Percentiles rank a stretch among this genome's conserved stretches.
Conservation (phyloP, 1,139 yeast species). For the Taphrina betulina region DNA sequence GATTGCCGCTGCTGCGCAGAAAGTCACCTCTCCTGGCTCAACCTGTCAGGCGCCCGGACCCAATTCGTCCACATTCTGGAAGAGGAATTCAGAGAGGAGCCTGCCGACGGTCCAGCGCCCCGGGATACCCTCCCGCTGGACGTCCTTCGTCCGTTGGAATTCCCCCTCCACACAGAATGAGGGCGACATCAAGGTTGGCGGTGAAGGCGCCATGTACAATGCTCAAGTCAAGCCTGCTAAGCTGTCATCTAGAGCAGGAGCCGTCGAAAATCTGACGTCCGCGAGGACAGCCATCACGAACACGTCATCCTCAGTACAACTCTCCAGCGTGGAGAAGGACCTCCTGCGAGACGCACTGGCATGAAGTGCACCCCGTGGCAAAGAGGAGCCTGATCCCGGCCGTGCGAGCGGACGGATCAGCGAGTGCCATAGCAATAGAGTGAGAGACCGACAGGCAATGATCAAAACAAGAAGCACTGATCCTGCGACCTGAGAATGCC, state of each 20-base stretch:
- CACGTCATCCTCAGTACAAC: background rate
- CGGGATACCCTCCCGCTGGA: constrained; percentile 2
- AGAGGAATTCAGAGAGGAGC: background rate
- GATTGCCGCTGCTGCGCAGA: constrained; percentile 27
- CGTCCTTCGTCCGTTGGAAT: constrained; percentile 8
- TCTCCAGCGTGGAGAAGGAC: constrained; percentile 11
- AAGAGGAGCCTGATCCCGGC: too few relatives aligned
- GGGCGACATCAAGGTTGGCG: background rate
- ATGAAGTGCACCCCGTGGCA: too few relatives aligned
- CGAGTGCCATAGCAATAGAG: too few relatives aligned
- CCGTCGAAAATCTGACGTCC: too few relatives aligned
- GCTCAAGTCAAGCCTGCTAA: too few relatives aligned
- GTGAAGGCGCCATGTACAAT: background rate
- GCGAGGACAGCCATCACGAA: background rate
- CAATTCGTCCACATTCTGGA: constrained; percentile 11
- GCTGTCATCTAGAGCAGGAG: too few relatives aligned
- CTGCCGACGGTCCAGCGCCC: background rate
- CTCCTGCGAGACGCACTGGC: constrained; percentile 26
- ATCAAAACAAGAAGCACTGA: too few relatives aligned
- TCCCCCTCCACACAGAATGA: too few relatives aligned
- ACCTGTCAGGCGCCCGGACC: background rate
- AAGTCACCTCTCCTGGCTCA: background rate
- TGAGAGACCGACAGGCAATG: too few relatives aligned
- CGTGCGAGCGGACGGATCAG: too few relatives aligned
- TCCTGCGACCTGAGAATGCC: too few relatives aligned